phyloP scores from a whole-genome alignment of 2,329 filamentous ascomycete genomes.

The Didymellaceae sp. region DNA sequence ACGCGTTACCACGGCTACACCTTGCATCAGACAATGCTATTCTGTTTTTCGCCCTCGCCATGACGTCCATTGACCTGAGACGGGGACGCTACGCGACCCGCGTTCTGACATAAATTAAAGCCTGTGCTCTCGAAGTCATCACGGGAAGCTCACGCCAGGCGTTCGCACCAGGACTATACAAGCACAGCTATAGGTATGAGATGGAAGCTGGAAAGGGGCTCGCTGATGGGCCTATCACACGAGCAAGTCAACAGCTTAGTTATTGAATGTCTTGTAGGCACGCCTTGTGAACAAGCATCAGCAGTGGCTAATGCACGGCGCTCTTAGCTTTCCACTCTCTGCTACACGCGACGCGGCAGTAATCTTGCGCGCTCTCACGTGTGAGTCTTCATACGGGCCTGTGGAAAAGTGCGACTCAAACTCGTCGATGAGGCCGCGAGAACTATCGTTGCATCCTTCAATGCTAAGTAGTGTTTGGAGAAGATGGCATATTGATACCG shows the following conservation, averaged over 20 bases:
- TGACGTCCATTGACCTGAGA: slow-evolving; percentile 5
- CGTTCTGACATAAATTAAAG: neutral
- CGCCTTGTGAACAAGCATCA: neutral
- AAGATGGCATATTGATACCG: neutral
- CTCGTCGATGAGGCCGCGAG: too few species aligned
- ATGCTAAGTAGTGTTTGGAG: too few species aligned
- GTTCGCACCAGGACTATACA: slow-evolving; percentile 4
- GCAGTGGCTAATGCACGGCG: slow-evolving; percentile 8
- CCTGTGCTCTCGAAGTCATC: slow-evolving; percentile 11
- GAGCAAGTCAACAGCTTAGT: neutral
- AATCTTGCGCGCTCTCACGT: slow-evolving; percentile 15
- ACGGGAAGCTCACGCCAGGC: neutral
- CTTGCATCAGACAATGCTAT: neutral
- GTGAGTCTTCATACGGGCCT: neutral
- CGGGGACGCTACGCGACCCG: neutral
- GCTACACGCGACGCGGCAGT: slow-evolving; percentile 8
- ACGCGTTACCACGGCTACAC: too few species aligned
- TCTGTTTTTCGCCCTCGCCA: neutral
- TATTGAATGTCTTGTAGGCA: neutral
- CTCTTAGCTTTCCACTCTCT: slow-evolving; percentile 11
- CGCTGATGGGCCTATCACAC: neutral
- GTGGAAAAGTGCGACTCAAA: too few species aligned
- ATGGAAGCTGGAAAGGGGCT: neutral
- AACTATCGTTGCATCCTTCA: too few species aligned
- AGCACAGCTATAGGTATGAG: neutral